Evolutionary conservation across 202 grass and related monocot genomes (phyloP).

Genomic region (Schoenoplectus triqueter): DNA sequence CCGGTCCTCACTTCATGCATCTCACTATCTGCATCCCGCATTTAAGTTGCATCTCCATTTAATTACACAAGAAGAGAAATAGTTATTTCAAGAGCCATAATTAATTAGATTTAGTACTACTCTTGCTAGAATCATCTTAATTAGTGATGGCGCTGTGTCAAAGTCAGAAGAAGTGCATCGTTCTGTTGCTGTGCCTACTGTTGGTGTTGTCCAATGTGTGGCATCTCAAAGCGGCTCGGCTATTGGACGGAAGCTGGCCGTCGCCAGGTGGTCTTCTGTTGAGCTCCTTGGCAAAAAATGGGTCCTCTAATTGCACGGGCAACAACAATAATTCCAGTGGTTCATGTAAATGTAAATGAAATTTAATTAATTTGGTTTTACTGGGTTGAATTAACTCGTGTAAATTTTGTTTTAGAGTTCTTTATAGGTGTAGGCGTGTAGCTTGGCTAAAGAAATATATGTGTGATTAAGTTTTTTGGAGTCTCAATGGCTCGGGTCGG

Average conservation of each 20-base stretch:
- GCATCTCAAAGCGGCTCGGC: not conserved
- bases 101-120: not conserved
- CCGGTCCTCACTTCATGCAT: not conserved
- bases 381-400: too few relatives aligned
- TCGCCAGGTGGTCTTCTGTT: not conserved
- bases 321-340: not conserved
- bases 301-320: not conserved
- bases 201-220: constrained; percentile 33
- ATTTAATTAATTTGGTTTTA: too few relatives aligned
- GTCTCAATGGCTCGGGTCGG: too few relatives aligned
- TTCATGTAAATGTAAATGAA: not conserved
- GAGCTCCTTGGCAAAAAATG: not conserved
- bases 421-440: too few relatives aligned
- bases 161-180: constrained; percentile 5
- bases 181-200: constrained; percentile 9
- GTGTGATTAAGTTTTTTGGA: too few relatives aligned
- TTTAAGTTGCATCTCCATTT: too few relatives aligned
- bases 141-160: not conserved
- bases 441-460: too few relatives aligned
- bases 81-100: not conserved
- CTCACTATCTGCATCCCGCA: not conserved
- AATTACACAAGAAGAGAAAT: not conserved
- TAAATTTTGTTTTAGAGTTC: too few relatives aligned
- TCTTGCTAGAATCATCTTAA: not conserved
- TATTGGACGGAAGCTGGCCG: constrained; percentile 20